Evolutionary conservation across 169 alveolate species (phyloP).

Genomic region (Plasmodium cynomolgi): DNA sequence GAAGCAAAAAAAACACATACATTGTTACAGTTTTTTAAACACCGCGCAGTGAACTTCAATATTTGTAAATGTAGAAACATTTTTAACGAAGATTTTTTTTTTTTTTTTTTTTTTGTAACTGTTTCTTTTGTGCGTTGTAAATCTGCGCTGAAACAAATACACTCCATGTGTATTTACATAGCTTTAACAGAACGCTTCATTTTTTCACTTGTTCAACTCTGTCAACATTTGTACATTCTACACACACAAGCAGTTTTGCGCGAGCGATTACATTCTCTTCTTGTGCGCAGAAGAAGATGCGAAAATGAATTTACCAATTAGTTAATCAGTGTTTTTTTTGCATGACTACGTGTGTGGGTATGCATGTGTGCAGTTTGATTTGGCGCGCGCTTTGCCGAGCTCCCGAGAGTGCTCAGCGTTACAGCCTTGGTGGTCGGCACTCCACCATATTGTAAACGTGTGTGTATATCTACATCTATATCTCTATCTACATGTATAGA

Average conservation of each 20-base stretch:
- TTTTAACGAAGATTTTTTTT: too few species aligned
- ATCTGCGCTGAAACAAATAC: neutral
- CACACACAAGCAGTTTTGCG: neutral
- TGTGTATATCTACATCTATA: neutral
- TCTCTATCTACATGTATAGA: too few species aligned
- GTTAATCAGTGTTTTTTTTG: neutral
- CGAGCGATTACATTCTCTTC: neutral
- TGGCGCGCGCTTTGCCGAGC: neutral
- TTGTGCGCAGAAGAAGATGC: neutral
- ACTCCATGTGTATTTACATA: neutral
- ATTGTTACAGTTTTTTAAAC: neutral
- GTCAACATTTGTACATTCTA: neutral
- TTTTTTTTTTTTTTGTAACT: neutral
- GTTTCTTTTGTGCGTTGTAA: neutral
- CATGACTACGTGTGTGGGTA: neutral
- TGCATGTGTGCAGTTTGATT: neutral
- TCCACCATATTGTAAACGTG: neutral
- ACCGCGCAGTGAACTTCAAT: neutral
- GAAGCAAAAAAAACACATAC: neutral
- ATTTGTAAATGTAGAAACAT: neutral
- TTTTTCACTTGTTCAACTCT: neutral
- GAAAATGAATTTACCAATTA: neutral
- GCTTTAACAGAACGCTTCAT: neutral
- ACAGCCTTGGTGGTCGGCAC: neutral
- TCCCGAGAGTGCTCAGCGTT: neutral